Percentiles rank a stretch among this genome's conserved stretches.
These are phyloP conservation scores for Lycium ferocissimum DNA, from an alignment of 257 asterid species.

Conservation along the genomic window DNA sequence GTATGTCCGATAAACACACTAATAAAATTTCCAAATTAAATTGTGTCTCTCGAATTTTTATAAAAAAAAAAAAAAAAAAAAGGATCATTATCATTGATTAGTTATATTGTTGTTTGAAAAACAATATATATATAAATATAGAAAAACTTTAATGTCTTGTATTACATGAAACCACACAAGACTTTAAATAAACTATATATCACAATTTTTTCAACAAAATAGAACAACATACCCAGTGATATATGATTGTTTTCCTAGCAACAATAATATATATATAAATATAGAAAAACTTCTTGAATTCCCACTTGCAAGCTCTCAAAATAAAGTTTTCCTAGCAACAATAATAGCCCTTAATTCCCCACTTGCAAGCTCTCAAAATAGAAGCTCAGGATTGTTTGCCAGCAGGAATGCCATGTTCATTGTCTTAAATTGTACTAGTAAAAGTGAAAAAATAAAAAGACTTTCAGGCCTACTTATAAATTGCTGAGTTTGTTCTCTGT, in stretches of 20 bases:
- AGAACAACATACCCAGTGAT: not conserved
- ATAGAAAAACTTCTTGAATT: too few relatives aligned
- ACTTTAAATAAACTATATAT: not conserved
- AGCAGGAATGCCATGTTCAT: constrained; percentile 16
- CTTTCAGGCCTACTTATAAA: too few relatives aligned
- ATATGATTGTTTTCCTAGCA: not conserved
- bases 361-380: not conserved
- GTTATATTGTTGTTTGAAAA: not conserved
- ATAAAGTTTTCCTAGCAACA: not conserved
- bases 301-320: too few relatives aligned
- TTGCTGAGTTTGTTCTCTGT: not conserved
- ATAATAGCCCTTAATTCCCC: not conserved
- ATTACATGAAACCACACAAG: not conserved
- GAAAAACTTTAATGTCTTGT: not conserved
- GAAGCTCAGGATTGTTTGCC: not conserved
- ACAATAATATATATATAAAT: too few relatives aligned
- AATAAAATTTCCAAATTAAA: too few relatives aligned
- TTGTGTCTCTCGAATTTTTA: too few relatives aligned
- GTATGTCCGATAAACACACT: too few relatives aligned
- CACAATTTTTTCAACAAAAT: not conserved
- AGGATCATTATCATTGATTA: too few relatives aligned
- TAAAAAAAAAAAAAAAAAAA: too few relatives aligned
- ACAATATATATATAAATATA: not conserved
- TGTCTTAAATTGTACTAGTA: not conserved
- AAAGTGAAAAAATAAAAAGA: not conserved